Evolutionary conservation across 305 asterid genomes (phyloP).

Genomic region (Coffea humblotiana): DNA sequence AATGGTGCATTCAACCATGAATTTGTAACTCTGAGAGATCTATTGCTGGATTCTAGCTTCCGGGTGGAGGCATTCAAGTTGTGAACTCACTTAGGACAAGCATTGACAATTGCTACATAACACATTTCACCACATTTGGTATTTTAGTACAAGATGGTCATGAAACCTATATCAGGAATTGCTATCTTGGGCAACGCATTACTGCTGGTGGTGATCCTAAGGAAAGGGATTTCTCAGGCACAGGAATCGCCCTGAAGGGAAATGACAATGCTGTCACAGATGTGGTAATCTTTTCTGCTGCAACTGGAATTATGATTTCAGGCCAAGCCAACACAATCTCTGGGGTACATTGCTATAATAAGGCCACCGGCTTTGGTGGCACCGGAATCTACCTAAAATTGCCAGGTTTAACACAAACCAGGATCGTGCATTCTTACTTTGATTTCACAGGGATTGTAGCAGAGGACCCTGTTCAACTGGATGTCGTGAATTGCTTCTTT

Average conservation of each 20-base stretch:
- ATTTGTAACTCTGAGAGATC: conserved; percentile 68
- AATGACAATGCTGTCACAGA: conserved; percentile 75
- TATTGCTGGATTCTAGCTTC: conserved; percentile 59
- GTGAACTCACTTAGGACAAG: conserved; percentile 63
- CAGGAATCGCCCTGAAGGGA: conserved; percentile 59
- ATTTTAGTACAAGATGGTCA: conserved; percentile 66
- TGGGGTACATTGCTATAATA: conserved; percentile 89
- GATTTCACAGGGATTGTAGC: conserved; percentile 90
- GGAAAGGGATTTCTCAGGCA: conserved; percentile 65
- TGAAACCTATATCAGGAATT: conserved; percentile 69
- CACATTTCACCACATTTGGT: conserved; percentile 69
- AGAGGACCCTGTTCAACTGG: conserved; percentile 87
- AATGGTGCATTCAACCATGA: conserved; percentile 48
- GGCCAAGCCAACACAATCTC: conserved; percentile 73
- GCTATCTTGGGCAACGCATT: conserved; percentile 73
- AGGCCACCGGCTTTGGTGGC: conserved; percentile 83
- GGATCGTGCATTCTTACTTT: conserved; percentile 70
- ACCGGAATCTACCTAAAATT: conserved; percentile 60
- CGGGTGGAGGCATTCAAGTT: conserved; percentile 73
- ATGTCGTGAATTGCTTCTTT: conserved; percentile 60
- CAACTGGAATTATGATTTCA: conserved; percentile 49
- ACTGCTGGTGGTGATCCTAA: conserved; percentile 75
- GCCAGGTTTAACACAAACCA: conserved; percentile 71
- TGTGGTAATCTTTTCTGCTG: conserved; percentile 77
- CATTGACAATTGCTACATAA: conserved; percentile 81